phyloP scores from a whole-genome alignment of 306 rosid genomes.

The Senna tora region DNA sequence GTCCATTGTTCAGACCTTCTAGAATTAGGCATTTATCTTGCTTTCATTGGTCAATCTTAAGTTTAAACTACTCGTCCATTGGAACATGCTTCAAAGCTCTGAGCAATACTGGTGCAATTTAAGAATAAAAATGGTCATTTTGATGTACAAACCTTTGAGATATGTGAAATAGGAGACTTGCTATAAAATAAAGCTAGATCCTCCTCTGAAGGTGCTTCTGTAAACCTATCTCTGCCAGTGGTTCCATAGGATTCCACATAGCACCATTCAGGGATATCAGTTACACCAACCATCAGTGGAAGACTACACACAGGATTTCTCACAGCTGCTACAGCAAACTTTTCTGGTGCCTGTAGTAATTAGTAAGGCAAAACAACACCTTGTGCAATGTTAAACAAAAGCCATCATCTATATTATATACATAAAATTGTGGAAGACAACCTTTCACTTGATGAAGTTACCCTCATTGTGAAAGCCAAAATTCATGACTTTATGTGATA shows the following conservation, averaged over 20 bases:
- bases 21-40: background rate
- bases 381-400: conserved; percentile 14
- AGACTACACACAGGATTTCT: conserved; percentile 85
- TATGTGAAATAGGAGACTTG: conserved; percentile 87
- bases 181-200: conserved; percentile 60
- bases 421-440: conserved; percentile 13
- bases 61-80: conserved; percentile 14
- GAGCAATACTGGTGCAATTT: background rate
- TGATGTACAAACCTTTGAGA: conserved; percentile 63
- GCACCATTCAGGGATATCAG: conserved; percentile 95
- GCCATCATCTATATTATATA: background rate
- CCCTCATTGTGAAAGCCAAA: background rate
- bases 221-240: conserved; percentile 49
- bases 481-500: conserved; percentile 1
- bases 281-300: conserved; percentile 80
- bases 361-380: conserved; percentile 25
- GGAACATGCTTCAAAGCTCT: background rate
- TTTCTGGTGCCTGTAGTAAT: conserved; percentile 83
- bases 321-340: conserved; percentile 76
- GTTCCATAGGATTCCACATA: conserved; percentile 75
- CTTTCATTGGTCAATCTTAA: background rate
- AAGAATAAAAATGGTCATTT: conserved; percentile 29
- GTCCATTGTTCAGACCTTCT: background rate
- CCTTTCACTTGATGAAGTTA: background rate
- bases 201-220: conserved; percentile 83